phyloP scores from a whole-genome alignment of 73 alveolate genomes.

The Blepharisma japonicum region DNA sequence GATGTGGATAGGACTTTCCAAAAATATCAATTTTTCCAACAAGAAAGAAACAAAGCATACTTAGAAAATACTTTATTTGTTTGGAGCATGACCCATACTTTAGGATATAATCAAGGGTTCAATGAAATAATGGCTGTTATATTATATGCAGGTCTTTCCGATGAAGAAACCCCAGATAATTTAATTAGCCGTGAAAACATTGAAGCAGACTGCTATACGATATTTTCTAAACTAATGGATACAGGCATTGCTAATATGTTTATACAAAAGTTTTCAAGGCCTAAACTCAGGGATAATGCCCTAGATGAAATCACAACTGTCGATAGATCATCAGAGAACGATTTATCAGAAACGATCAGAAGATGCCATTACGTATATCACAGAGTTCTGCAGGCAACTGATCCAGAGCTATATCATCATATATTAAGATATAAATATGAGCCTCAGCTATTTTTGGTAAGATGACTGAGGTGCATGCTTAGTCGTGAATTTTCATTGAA shows the following conservation, averaged over 20 bases:
- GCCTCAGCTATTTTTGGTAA: constrained; percentile 58
- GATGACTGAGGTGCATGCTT: constrained; percentile 71
- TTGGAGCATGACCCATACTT: constrained; percentile 73
- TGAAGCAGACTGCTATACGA: not conserved
- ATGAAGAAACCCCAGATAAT: constrained; percentile 25
- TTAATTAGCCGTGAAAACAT: not conserved
- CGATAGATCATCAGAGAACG: constrained; percentile 4
- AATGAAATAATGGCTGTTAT: constrained; percentile 80
- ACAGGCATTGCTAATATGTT: not conserved
- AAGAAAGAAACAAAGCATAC: constrained; percentile 51
- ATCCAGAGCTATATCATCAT: constrained; percentile 48
- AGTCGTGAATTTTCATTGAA: constrained; percentile 54
- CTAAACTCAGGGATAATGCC: not conserved
- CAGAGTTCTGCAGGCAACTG: constrained; percentile 41
- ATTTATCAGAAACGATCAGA: constrained; percentile 44
- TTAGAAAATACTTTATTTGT: constrained; percentile 59
- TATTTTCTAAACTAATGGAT: constrained; percentile 1
- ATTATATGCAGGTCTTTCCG: constrained; percentile 55
- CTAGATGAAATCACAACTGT: constrained; percentile 10
- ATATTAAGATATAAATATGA: constrained; percentile 43
- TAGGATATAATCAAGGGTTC: constrained; percentile 83
- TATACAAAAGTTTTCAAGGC: not conserved
- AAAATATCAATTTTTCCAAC: constrained; percentile 64
- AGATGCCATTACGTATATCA: constrained; percentile 56
- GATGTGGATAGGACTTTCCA: constrained; percentile 86